phyloP scores from a whole-genome alignment of 345 rosid species.

The Dovyalis caffra region DNA sequence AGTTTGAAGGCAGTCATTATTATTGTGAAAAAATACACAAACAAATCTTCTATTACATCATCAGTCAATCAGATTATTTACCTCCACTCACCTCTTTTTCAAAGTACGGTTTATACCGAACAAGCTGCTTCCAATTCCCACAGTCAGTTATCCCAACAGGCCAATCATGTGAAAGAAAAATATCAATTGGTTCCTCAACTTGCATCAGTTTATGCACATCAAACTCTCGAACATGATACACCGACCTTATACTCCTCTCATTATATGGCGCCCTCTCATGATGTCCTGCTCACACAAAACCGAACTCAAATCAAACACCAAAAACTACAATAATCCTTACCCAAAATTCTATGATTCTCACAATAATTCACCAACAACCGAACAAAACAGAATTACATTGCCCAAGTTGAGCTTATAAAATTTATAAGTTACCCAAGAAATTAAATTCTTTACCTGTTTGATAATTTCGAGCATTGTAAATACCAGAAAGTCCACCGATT shows the following conservation, averaged over 20 bases:
- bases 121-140: conserved; percentile 66
- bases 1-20: too few relatives aligned
- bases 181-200: conserved; percentile 71
- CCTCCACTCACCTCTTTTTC: conserved; percentile 56
- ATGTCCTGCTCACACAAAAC: conserved; percentile 56
- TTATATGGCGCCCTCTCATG: conserved; percentile 83
- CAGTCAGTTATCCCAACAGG: conserved; percentile 85
- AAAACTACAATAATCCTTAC: neutral
- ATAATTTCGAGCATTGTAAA: conserved; percentile 62
- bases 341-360: neutral
- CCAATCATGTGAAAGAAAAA: conserved; percentile 97
- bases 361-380: neutral
- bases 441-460: conserved; percentile 41
- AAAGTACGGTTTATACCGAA: conserved; percentile 52
- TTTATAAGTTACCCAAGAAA: too few relatives aligned
- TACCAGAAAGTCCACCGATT: conserved; percentile 92
- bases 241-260: conserved; percentile 59
- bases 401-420: too few relatives aligned
- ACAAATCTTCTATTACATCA: too few relatives aligned
- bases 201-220: conserved; percentile 89
- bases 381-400: too few relatives aligned
- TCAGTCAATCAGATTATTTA: neutral
- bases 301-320: conserved; percentile 3
- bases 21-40: too few relatives aligned
- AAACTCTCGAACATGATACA: conserved; percentile 88